These are phyloP conservation scores for Ashbya aceris DNA, from an alignment of 1,139 yeast species.

Conservation along the genomic window DNA sequence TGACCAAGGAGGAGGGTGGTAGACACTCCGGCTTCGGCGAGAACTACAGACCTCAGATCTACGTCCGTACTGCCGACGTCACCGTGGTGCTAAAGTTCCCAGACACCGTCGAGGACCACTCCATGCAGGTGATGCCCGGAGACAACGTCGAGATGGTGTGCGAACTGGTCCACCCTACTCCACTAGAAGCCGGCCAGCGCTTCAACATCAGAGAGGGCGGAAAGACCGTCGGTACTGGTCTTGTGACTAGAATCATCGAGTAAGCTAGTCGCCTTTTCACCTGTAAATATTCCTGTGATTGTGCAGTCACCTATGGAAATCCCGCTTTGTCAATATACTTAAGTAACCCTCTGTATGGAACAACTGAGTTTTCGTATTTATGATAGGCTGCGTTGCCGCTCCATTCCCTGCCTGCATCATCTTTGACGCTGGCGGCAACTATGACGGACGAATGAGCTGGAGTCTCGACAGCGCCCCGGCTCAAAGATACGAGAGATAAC, in stretches of 20 bases:
- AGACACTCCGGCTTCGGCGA: conserved; percentile 96
- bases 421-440: no score
- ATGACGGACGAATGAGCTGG: no score
- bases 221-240: conserved; percentile 97
- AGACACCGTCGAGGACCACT: conserved; percentile 74
- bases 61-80: conserved; percentile 92
- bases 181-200: conserved; percentile 93
- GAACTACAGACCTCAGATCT: conserved; percentile 97
- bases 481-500: no score
- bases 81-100: conserved; percentile 91
- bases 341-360: no score
- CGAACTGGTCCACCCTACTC: conserved; percentile 84
- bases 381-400: no score
- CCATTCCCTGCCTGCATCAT: no score
- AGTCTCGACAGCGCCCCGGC: no score
- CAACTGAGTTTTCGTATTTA: no score
- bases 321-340: no score
- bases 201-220: conserved; percentile 99
- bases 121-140: conserved; percentile 94
- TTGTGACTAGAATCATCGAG: conserved; percentile 87
- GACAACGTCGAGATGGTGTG: conserved; percentile 97
- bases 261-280: conserved; percentile 12
- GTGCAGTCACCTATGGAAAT: neutral
- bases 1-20: conserved; percentile 98
- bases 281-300: conserved; percentile 1